Base-by-base conservation (phyloP, 495 filamentous ascomycete genomes). In the Aspergillus coremiiformis region DNA sequence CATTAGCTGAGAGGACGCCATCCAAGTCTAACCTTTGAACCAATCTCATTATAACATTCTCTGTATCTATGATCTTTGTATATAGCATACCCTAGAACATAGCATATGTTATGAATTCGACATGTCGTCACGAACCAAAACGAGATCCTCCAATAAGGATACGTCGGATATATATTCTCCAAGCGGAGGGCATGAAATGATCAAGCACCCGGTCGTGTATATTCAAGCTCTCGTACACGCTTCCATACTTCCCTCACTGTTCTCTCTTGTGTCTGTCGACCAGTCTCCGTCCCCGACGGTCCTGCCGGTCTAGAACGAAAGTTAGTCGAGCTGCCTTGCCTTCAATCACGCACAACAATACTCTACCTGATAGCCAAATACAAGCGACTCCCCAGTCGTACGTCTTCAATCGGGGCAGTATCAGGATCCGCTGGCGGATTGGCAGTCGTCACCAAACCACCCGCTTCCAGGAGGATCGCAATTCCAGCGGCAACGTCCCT, bases 181-280 rank as follows among this genome's bases (percentile, higher is more conserved):
- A n/a, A n/a, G 12, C 14, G n/a, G 12, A 5, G 10, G 2, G 14
- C 14, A 35, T 4, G 8, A 27, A 27, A 27, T 24, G 5, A 15
- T 58, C 50, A 66, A 17, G 67, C 72, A 2, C 80, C 81, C 0
- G 82, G 82, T 39, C 84, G 69, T 8, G 57, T 62, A 57, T 87
- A 88, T 54, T 83, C 78, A 42, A 87, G 64, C 19, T 72, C 65
- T 32, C 75, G 66, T 19, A 86, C 83, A 35, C 84, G 70, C 51
- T 72, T 73, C 84, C 84, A 88, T 20, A 84, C 78, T 60, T 85
- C 82, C n/a, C 82, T 71, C 24, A 84, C 81, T 0, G 81, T 78
- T 32, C 83, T 70, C 56, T 86, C 82, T 54, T 88, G 84, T 10
- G 77, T 74, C 61, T 84, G 64, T 24, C 81, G 72, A 14, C 75